Evolutionary conservation across 768 basidiomycete species (phyloP).

Genomic region (Lyophyllum semitale): DNA sequence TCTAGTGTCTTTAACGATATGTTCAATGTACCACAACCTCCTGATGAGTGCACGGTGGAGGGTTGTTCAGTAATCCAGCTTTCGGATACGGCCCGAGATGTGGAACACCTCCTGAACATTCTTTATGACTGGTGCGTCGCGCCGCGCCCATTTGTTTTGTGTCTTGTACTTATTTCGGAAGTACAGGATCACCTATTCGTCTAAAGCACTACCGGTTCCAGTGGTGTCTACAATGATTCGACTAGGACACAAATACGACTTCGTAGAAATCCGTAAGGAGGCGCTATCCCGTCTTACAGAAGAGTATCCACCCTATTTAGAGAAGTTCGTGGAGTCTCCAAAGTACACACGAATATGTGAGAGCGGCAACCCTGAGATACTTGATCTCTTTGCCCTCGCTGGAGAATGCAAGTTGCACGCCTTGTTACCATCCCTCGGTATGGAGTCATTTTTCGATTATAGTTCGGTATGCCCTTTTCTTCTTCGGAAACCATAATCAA

Average conservation of each 20-base stretch:
- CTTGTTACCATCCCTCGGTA: too few relatives aligned
- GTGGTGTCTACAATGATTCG: slow-evolving; percentile 14
- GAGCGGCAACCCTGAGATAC: too few relatives aligned
- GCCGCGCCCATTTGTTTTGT: too few relatives aligned
- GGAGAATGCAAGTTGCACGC: too few relatives aligned
- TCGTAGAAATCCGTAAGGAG: slow-evolving; percentile 11
- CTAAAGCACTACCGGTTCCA: slow-evolving; percentile 1
- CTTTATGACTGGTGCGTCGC: slow-evolving; percentile 14
- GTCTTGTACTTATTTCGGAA: background rate
- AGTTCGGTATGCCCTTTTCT: too few relatives aligned
- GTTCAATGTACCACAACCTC: background rate
- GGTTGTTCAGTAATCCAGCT: slow-evolving; percentile 16
- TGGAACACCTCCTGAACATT: slow-evolving; percentile 9
- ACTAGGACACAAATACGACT: slow-evolving; percentile 19
- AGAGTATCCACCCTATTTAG: slow-evolving; percentile 13
- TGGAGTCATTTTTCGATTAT: too few relatives aligned
- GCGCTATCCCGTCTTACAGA: slow-evolving; percentile 6
- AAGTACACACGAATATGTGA: too few relatives aligned
- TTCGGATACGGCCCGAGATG: slow-evolving; percentile 12
- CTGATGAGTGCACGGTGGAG: background rate
- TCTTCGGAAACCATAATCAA: too few relatives aligned
- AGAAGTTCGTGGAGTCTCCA: too few relatives aligned
- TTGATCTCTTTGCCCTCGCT: too few relatives aligned
- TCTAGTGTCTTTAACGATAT: slow-evolving; percentile 20
- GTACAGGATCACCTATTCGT: background rate